Evolutionary conservation across 805 yeast species (phyloP).

Genomic region (Metschnikowia henanensis): DNA sequence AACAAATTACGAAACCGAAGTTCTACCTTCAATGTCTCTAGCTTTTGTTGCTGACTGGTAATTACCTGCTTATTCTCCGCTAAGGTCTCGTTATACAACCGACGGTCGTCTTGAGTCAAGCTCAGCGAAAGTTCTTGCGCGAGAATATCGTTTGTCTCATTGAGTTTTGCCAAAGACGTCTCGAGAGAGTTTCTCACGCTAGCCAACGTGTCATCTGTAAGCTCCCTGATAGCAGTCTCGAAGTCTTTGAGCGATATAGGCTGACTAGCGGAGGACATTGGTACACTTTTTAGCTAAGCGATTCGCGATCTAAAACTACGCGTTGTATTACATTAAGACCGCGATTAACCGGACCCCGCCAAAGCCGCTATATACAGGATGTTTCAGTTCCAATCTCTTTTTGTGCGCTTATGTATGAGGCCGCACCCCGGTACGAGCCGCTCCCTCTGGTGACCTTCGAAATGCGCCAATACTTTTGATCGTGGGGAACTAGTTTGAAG

Average conservation of each 20-base stretch:
- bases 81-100: conserved; percentile 53
- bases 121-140: conserved; percentile 34
- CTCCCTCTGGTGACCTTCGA: too few species aligned
- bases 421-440: too few species aligned
- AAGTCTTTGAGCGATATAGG: conserved; percentile 44
- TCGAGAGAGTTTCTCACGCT: conserved; percentile 22
- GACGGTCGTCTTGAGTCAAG: conserved; percentile 42
- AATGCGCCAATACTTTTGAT: too few species aligned
- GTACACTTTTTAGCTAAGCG: too few species aligned
- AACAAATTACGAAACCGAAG: conserved; percentile 39
- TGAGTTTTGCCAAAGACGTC: conserved; percentile 33
- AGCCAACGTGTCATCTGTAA: conserved; percentile 41
- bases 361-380: too few species aligned
- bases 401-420: too few species aligned
- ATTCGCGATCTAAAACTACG: too few species aligned
- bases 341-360: too few species aligned
- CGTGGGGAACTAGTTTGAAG: too few species aligned
- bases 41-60: conserved; percentile 47
- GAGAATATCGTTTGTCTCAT: conserved; percentile 53
- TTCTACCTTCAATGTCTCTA: conserved; percentile 48
- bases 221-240: conserved; percentile 50
- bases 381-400: too few species aligned
- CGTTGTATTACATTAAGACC: too few species aligned
- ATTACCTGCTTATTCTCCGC: conserved; percentile 58
- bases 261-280: conserved; percentile 25